These are phyloP conservation scores for Polytrichum commune DNA, from an alignment of 225 moss, liverwort and hornwort species.

Conservation along the genomic window DNA sequence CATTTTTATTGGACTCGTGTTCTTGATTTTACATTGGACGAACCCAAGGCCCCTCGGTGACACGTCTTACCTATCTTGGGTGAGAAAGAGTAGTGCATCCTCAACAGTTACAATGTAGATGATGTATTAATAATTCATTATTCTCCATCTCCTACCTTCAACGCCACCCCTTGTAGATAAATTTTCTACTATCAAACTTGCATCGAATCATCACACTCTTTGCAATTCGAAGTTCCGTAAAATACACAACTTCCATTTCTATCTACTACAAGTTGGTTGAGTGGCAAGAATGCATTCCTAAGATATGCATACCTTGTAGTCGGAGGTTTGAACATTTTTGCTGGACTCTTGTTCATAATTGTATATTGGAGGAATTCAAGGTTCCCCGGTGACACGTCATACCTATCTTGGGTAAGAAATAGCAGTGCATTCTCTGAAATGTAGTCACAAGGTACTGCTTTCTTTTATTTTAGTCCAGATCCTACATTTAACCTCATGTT, in stretches of 20 bases:
- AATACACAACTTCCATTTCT: conserved; percentile 10
- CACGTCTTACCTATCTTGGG: conserved; percentile 48
- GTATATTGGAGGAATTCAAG: conserved; percentile 41
- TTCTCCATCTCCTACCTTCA: too few relatives aligned
- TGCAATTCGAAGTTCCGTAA: too few relatives aligned
- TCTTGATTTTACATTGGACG: conserved; percentile 33
- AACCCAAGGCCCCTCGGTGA: conserved; percentile 44
- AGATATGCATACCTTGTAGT: conserved; percentile 35
- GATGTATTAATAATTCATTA: too few relatives aligned
- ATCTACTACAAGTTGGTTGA: conserved; percentile 54
- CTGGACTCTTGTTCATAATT: conserved; percentile 24
- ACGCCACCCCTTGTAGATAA: too few relatives aligned
- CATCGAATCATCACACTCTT: too few relatives aligned
- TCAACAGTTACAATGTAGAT: not conserved
- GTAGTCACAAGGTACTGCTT: too few relatives aligned
- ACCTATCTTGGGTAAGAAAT: conserved; percentile 41
- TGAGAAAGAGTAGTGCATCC: conserved; percentile 18
- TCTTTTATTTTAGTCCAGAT: too few relatives aligned
- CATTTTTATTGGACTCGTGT: conserved; percentile 25
- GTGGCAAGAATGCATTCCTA: conserved; percentile 40
- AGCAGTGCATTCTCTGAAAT: conserved; percentile 5
- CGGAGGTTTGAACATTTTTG: conserved; percentile 26
- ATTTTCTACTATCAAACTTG: too few relatives aligned
- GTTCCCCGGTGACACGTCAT: conserved; percentile 31
- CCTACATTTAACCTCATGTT: too few relatives aligned